A percentile compares a stretch with the other conserved stretches of the same genome.
Evolutionary conservation across 768 basidiomycete species (phyloP).

Genomic region (Suillus spraguei): DNA sequence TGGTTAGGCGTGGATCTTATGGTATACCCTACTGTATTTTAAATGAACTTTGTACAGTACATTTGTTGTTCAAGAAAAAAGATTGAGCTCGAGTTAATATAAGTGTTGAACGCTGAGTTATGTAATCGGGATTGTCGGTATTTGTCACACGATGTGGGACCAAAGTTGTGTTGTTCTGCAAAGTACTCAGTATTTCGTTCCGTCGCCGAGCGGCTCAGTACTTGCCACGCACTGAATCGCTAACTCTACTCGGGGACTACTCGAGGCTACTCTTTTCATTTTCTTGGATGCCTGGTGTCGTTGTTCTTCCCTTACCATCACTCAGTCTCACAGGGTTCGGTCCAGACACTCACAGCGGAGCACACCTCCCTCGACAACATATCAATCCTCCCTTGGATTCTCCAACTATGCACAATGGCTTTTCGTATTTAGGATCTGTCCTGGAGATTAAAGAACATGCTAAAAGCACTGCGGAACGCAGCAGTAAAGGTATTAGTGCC

Average conservation of each 20-base stretch:
- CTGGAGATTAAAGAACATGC: slow-evolving; percentile 52
- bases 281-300: slow-evolving; percentile 44
- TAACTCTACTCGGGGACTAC: slow-evolving; percentile 3
- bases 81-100: too few relatives aligned
- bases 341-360: slow-evolving; percentile 29
- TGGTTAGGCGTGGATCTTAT: not conserved
- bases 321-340: slow-evolving; percentile 32
- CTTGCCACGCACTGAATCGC: slow-evolving; percentile 8
- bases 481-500: slow-evolving; percentile 60
- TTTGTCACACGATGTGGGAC: not conserved
- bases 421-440: slow-evolving; percentile 30
- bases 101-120: not conserved
- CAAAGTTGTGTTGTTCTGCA: slow-evolving; percentile 13
- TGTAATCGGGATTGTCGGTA: slow-evolving; percentile 1
- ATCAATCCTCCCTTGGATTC: not conserved
- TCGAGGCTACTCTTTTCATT: slow-evolving; percentile 8
- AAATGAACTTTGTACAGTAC: not conserved
- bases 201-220: slow-evolving; percentile 6
- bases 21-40: not conserved
- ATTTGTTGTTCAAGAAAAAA: not conserved
- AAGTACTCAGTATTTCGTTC: slow-evolving; percentile 4
- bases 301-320: slow-evolving; percentile 36
- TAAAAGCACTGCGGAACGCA: slow-evolving; percentile 49
- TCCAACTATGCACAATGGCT: slow-evolving; percentile 45
- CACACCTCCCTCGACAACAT: slow-evolving; percentile 17